Evolutionary conservation across 2,329 filamentous ascomycete species (phyloP), one percentile per base, ranked within the genome.

Genomic region (Emergomyces pasteurianus): DNA sequence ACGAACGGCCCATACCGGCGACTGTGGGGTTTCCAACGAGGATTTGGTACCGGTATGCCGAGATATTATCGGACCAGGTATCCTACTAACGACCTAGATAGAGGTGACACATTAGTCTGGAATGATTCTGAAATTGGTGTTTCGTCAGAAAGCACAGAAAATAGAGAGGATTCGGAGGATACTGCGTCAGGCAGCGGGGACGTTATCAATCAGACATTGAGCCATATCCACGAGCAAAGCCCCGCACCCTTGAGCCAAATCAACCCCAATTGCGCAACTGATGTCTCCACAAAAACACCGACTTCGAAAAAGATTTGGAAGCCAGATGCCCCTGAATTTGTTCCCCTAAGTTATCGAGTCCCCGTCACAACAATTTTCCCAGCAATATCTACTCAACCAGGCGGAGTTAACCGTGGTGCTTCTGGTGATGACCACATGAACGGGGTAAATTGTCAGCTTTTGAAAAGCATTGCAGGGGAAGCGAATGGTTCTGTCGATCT

Each of bases 1-100:
- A 73, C 77, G n/a, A 76, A 80, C 8, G 85, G 86, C 2, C 81
- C 82, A 73, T 89, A 88, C 65, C 79, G 81, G 28, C 80, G 83
- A 58, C 73, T 88, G 38, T 88, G 86, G 86, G 81, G 81, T 3
- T 85, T 84, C 67, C 84, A 87, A 67, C 76, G 81, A 34, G 43
- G 54, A 28, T 46, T 43, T 10, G 49, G 43, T 38, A n/a, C 8
- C 31, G 23, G 2, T 16, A 38, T n/a, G 23, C 34, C 52, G 28
- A 14, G 8, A 50, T 3, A 34, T 23, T 14, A 28, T 14, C 26
- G 8, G 26, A 43, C 34, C 3, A 23, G 16, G 16, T 42, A 14
- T 46, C 58, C 28, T 31, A 53, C 46, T 10, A 23, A 59, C 9
- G 49, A 42, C 18, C 23, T 59, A 42, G 47, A 59, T 18, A 18